These are phyloP conservation scores for Clarireedia hainanense DNA, from an alignment of 2,329 filamentous ascomycete genomes.

Conservation along the genomic window DNA sequence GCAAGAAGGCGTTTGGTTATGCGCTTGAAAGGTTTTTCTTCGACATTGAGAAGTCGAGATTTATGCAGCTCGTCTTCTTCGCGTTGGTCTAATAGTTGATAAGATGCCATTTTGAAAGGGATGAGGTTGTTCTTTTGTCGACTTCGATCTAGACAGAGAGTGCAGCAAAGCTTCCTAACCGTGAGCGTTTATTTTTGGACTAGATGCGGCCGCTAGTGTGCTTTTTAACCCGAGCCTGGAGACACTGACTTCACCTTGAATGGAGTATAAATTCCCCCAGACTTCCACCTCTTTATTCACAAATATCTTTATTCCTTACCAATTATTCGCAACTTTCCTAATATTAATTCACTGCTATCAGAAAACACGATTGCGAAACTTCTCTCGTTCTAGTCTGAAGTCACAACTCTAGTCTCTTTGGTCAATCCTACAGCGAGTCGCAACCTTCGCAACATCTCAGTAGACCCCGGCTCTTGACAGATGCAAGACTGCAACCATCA, in stretches of 20 bases:
- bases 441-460: no score
- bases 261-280: no score
- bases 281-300: no score
- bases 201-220: constrained; percentile 2
- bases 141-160: background rate
- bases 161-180: no score
- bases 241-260: no score
- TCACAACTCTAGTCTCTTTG: background rate
- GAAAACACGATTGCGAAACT: no score
- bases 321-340: background rate
- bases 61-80: constrained; percentile 84
- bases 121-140: background rate
- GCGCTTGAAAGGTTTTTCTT: constrained; percentile 87
- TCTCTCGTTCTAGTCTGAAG: background rate
- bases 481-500: no score
- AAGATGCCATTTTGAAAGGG: constrained; percentile 40
- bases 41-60: constrained; percentile 75
- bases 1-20: constrained; percentile 73
- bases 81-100: constrained; percentile 62
- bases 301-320: background rate
- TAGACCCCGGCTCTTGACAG: no score
- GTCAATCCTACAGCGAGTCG: background rate
- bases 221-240: no score
- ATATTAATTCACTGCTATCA: no score
- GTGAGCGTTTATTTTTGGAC: background rate